Evolutionary conservation across 306 rosid genomes (phyloP).

Genomic region (Lathyrus oleraceus): DNA sequence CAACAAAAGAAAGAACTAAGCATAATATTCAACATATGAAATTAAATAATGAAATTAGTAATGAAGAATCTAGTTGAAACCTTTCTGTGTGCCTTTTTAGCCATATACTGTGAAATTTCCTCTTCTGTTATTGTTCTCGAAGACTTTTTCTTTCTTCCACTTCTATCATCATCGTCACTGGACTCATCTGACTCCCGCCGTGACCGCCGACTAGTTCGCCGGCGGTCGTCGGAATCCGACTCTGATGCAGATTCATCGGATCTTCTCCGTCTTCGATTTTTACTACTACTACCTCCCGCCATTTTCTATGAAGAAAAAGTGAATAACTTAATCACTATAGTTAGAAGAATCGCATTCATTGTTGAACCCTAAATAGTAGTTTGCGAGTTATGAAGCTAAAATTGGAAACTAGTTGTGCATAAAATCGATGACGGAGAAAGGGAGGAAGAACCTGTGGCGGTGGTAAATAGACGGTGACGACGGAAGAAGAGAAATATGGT

Average conservation of each 20-base stretch:
- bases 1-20: neutral
- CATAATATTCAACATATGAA: neutral
- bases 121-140: constrained; percentile 66
- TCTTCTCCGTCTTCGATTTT: constrained; percentile 41
- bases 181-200: constrained; percentile 53
- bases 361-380: neutral
- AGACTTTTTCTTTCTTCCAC: constrained; percentile 49
- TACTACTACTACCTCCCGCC: constrained; percentile 19
- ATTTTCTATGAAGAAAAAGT: neutral
- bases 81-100: constrained; percentile 85
- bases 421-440: neutral
- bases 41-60: neutral
- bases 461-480: neutral
- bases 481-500: neutral
- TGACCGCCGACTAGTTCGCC: constrained; percentile 37
- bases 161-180: constrained; percentile 37
- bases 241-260: constrained; percentile 50
- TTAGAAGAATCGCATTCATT: neutral
- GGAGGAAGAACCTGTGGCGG: neutral
- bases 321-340: neutral
- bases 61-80: constrained; percentile 31
- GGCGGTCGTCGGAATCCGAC: constrained; percentile 42
- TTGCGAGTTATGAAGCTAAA: neutral
- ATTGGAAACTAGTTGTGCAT: neutral
- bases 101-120: constrained; percentile 65